Evolutionary conservation across 2,329 filamentous ascomycete species (phyloP).

Genomic region (Epichloe glyceriae): DNA sequence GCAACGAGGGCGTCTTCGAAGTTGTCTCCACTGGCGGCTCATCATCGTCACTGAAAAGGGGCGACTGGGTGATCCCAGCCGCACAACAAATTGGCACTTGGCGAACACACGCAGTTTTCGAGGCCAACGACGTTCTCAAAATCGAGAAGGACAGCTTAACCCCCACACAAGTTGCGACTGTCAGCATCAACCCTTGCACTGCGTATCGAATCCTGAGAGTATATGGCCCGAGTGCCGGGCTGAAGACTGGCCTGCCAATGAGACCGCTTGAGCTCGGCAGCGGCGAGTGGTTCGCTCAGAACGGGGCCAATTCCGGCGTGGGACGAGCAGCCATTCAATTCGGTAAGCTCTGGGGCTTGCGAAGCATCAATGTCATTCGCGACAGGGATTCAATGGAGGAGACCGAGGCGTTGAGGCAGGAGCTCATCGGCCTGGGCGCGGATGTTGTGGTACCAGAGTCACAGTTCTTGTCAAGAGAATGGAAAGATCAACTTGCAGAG

Average conservation of each 20-base stretch:
- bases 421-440: conserved; percentile 42
- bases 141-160: conserved; percentile 61
- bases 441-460: conserved; percentile 43
- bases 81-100: conserved; percentile 79
- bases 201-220: conserved; percentile 87
- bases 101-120: conserved; percentile 76
- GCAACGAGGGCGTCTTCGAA: conserved; percentile 91
- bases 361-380: conserved; percentile 81
- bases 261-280: conserved; percentile 31
- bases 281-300: conserved; percentile 90
- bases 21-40: conserved; percentile 57
- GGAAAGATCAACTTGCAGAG: conserved; percentile 46
- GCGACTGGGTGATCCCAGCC: conserved; percentile 91
- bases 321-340: conserved; percentile 86
- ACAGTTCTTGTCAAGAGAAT: conserved; percentile 43
- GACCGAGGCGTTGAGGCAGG: conserved; percentile 44
- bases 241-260: conserved; percentile 33
- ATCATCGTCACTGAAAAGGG: conserved; percentile 44
- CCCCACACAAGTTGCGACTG: conserved; percentile 70
- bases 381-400: conserved; percentile 52
- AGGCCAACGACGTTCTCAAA: conserved; percentile 44
- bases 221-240: conserved; percentile 43
- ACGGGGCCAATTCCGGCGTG: conserved; percentile 89
- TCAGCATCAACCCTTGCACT: conserved; percentile 85
- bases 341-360: conserved; percentile 71